Conservation (phyloP, 2,329 filamentous ascomycete species). For the Diaporthe sp. region DNA sequence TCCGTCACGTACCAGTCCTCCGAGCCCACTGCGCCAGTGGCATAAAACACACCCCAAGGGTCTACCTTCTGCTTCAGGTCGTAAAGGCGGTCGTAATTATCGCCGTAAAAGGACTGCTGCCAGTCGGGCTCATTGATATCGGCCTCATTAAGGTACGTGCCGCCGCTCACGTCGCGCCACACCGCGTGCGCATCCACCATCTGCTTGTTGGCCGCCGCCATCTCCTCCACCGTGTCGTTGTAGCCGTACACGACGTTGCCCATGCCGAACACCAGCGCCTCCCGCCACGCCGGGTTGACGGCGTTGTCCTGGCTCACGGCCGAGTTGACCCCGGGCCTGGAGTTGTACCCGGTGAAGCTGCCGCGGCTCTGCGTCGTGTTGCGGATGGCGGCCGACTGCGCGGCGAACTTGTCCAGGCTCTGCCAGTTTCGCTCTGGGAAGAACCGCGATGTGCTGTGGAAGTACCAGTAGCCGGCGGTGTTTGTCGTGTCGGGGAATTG, state of each 20-base stretch:
- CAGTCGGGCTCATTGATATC: constrained; percentile 39
- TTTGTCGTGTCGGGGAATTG: constrained; percentile 47
- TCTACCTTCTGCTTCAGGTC: constrained; percentile 41
- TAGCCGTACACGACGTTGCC: constrained; percentile 44
- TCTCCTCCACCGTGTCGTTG: constrained; percentile 33
- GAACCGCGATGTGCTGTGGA: constrained; percentile 49
- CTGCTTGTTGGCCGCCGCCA: constrained; percentile 45
- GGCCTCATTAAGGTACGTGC: constrained; percentile 35
- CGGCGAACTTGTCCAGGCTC: constrained; percentile 45
- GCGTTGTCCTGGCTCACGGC: constrained; percentile 54
- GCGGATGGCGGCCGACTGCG: constrained; percentile 47
- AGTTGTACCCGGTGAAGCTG: constrained; percentile 51
- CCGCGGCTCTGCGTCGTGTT: constrained; percentile 48
- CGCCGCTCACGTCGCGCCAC: constrained; percentile 46
- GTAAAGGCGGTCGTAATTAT: constrained; percentile 41
- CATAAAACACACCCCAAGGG: constrained; percentile 42
- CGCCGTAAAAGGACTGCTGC: constrained; percentile 43
- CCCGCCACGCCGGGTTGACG: constrained; percentile 65
- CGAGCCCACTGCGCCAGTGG: constrained; percentile 28
- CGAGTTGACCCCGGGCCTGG: constrained; percentile 43
- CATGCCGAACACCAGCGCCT: constrained; percentile 55
- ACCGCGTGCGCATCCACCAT: constrained; percentile 45
- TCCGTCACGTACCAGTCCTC: constrained; percentile 38
- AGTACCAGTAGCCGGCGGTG: constrained; percentile 55
- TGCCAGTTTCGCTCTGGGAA: constrained; percentile 53